Evolutionary conservation across 179 eudicot species (phyloP).

Genomic region (Actinidia chinensis): DNA sequence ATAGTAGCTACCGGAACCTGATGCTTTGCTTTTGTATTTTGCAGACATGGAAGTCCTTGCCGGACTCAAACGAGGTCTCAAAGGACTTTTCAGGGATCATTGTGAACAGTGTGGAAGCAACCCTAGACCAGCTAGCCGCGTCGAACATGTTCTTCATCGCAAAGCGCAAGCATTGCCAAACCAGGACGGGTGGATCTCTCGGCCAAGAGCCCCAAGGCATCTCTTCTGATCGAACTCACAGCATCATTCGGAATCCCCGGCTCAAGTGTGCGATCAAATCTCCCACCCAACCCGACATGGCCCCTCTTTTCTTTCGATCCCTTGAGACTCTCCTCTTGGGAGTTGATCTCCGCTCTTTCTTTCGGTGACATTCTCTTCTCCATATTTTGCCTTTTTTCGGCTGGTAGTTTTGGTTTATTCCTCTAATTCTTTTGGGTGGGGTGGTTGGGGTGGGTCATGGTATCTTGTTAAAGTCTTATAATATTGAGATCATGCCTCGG

Average conservation of each 20-base stretch:
- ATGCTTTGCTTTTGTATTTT: conserved; percentile 9
- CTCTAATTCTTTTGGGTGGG: no score
- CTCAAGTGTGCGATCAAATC: conserved; percentile 90
- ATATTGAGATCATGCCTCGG: no score
- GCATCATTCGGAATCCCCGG: conserved; percentile 65
- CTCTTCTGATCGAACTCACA: conserved; percentile 89
- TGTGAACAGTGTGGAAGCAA: conserved; percentile 71
- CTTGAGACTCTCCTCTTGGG: conserved; percentile 62
- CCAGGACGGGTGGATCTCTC: conserved; percentile 89
- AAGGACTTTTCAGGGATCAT: conserved; percentile 69
- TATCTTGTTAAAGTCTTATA: no score
- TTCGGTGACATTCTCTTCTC: background rate
- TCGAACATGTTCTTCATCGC: conserved; percentile 96
- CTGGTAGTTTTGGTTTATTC: no score
- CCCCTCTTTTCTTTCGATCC: conserved; percentile 89
- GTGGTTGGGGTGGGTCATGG: no score
- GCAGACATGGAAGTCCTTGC: conserved; percentile 99
- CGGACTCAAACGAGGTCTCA: conserved; percentile 90
- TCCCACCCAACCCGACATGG: conserved; percentile 88
- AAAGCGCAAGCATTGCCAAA: conserved; percentile 84
- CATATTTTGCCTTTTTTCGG: no score
- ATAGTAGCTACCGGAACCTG: background rate
- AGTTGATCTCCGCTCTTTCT: conserved; percentile 30
- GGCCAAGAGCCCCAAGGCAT: conserved; percentile 74
- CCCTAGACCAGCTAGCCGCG: conserved; percentile 61